phyloP scores from a whole-genome alignment of 148 eudicot species.

The Polygonum aviculare region DNA sequence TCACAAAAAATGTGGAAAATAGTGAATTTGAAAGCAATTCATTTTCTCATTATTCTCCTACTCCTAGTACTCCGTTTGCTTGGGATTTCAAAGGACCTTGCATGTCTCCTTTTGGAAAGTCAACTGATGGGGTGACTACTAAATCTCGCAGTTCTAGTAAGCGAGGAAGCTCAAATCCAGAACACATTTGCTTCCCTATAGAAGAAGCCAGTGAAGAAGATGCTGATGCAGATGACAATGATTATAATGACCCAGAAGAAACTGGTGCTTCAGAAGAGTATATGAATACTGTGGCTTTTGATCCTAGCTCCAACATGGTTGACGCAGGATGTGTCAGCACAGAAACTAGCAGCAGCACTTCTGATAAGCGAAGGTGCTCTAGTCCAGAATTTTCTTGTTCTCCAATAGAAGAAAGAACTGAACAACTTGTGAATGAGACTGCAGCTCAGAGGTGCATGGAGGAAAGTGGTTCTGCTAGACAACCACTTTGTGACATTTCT shows the following conservation, averaged over 20 bases:
- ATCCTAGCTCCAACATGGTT: constrained; percentile 1
- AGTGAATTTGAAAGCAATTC: constrained; percentile 30
- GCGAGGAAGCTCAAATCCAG: constrained; percentile 51
- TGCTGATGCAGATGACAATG: constrained; percentile 29
- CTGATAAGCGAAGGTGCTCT: constrained; percentile 45
- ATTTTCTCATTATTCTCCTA: constrained; percentile 36
- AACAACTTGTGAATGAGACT: background rate
- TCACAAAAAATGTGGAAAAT: constrained; percentile 16
- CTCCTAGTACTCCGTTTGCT: constrained; percentile 31
- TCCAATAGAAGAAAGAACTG: constrained; percentile 50
- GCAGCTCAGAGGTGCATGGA: background rate
- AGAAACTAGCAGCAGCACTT: constrained; percentile 24
- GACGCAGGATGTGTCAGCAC: background rate
- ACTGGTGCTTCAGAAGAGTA: constrained; percentile 9
- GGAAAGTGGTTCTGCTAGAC: constrained; percentile 22
- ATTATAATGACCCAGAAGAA: constrained; percentile 23
- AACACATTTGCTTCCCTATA: constrained; percentile 76
- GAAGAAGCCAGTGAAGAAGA: constrained; percentile 62
- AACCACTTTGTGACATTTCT: constrained; percentile 41
- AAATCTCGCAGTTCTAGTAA: constrained; percentile 56
- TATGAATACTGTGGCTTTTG: background rate
- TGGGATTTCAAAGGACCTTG: constrained; percentile 32
- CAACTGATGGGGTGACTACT: constrained; percentile 41
- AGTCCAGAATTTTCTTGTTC: constrained; percentile 72
- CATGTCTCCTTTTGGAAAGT: constrained; percentile 52